Percentiles rank a stretch among this genome's conserved stretches.
These are phyloP conservation scores for Ensete ventricosum DNA, from an alignment of 176 grass and related monocot genomes.

Conservation along the genomic window DNA sequence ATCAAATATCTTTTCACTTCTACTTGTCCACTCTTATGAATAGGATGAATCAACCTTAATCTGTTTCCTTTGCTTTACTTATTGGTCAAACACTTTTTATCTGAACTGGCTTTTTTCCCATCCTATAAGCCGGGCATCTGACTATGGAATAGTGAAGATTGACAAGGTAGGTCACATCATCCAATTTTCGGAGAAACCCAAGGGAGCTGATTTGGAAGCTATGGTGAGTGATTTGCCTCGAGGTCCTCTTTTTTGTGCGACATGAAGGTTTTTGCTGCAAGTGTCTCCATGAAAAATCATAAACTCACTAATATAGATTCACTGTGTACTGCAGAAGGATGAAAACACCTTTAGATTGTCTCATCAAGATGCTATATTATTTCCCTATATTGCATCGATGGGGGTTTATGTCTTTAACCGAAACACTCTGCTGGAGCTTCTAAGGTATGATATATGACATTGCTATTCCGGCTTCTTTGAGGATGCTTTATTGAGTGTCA, in stretches of 20 bases:
- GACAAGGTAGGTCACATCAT: conserved; percentile 45
- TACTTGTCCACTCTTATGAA: too few species aligned
- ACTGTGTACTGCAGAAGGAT: conserved; percentile 36
- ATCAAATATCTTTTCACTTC: too few species aligned
- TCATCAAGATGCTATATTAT: conserved; percentile 20
- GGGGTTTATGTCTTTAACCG: conserved; percentile 87
- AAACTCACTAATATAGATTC: too few species aligned
- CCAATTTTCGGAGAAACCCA: conserved; percentile 62
- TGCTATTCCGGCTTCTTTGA: background rate
- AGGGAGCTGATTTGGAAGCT: conserved; percentile 46
- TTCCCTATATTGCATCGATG: conserved; percentile 71
- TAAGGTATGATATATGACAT: conserved; percentile 31
- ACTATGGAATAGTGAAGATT: conserved; percentile 60
- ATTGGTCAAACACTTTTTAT: background rate
- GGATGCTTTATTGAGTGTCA: background rate
- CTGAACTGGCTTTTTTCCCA: conserved; percentile 18
- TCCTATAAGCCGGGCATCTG: conserved; percentile 52
- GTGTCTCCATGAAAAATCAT: background rate
- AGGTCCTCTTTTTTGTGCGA: background rate
- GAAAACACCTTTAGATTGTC: conserved; percentile 41
- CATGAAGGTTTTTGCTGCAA: background rate
- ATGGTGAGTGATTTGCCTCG: conserved; percentile 40
- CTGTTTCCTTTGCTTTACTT: background rate
- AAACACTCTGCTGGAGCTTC: conserved; percentile 41
- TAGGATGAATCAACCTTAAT: too few species aligned